Base-by-base conservation (phyloP, 768 basidiomycete genomes). In the Austroboletus festivus region DNA sequence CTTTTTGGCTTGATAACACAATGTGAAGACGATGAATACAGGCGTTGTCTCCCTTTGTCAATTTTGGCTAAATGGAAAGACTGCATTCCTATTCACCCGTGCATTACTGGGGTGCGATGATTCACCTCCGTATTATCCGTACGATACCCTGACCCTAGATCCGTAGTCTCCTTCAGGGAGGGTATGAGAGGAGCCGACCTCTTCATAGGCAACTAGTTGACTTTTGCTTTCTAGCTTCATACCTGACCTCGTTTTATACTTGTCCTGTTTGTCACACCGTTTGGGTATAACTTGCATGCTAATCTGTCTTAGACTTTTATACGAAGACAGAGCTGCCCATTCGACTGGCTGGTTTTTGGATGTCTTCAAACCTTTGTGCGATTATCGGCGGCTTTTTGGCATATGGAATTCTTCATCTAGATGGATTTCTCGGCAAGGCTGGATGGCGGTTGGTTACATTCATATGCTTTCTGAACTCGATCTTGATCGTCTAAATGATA, bases 291-390 rank as follows among this genome's bases (percentile, higher is more conserved):
- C 7, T 33, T 23, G 31, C 28, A 28, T 44, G 22, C 48, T 9
- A 15, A 45, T 13, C 11, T 38, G 1, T n/a, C 12, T 6, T 18
- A 51, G 55, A 58, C 38, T 85, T 78, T 46, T 84, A 83, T 58
- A 82, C 77, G 9, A 81, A 81, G 59, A 70, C 65, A 21, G 80
- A 81, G 57, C 69, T 85, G 11, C 60, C 58, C 9, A 42, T 60
- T 3, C 77, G 85, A 16, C 70, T 87, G 9, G 83, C 82, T 1
- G 80, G 74, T 55, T 86, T 87, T 71, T 88, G 82, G 83, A 71
- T 79, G 23, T 79, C 80, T 3, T 77, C 77, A 60, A 80, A 84
- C 44, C 44, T 75, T 1, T 71, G 78, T 4, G 63, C 75, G 38
- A 80, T 87, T 43, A 52, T 81, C 19, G 73, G 77, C 42, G 78